phyloP scores from a whole-genome alignment of 805 yeast species.

The Wickerhamomyces bovis region DNA sequence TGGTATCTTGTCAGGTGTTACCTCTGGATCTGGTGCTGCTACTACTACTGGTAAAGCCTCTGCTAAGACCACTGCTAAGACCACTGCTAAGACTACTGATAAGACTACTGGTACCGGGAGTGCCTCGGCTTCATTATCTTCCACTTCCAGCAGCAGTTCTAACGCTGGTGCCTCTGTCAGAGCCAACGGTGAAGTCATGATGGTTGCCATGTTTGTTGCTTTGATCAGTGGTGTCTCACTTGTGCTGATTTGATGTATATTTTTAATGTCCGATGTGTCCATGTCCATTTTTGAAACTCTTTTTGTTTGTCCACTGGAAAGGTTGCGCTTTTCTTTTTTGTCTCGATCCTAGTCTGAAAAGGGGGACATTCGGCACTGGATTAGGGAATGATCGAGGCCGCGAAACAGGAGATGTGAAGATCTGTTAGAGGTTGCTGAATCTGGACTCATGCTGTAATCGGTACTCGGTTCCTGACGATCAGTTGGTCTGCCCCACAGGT shows the following conservation, averaged over 20 bases:
- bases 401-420: background rate
- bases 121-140: conserved; percentile 12
- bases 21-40: conserved; percentile 1
- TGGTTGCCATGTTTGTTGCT: conserved; percentile 22
- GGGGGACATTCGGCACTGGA: background rate
- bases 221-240: conserved; percentile 34
- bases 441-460: background rate
- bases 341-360: background rate
- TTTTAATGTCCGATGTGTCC: background rate
- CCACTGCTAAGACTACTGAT: background rate
- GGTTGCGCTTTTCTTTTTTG: background rate
- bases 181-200: conserved; percentile 2
- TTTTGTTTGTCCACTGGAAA: background rate
- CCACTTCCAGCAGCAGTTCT: conserved; percentile 21
- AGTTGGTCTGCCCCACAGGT: background rate
- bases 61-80: conserved; percentile 7
- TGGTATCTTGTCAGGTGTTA: conserved; percentile 18
- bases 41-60: conserved; percentile 13
- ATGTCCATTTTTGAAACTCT: background rate
- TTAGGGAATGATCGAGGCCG: background rate
- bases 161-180: conserved; percentile 22
- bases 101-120: background rate
- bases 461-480: background rate
- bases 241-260: conserved; percentile 20
- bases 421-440: background rate